A percentile compares a stretch with the other conserved stretches of the same genome.
Evolutionary conservation across 1,284 basidiomycete genomes (phyloP).

Genomic region (Leccinum fallax): DNA sequence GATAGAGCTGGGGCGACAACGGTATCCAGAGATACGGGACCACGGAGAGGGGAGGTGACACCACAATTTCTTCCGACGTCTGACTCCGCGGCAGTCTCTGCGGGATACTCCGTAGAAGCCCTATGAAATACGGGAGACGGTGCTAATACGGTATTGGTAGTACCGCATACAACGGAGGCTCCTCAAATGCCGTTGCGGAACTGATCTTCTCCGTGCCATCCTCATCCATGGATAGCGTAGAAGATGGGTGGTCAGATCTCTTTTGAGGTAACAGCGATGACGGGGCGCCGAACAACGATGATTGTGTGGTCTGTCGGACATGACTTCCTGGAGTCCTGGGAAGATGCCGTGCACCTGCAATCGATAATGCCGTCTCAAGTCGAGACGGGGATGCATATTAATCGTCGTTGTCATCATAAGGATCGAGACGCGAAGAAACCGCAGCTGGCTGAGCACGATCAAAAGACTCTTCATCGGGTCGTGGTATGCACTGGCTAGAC

Average conservation of each 20-base stretch:
- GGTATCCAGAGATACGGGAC: not conserved
- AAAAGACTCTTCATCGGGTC: not conserved
- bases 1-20: conserved; percentile 10
- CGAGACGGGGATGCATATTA: conserved; percentile 53
- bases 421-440: conserved; percentile 4
- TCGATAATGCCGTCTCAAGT: conserved; percentile 63
- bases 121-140: conserved; percentile 3
- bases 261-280: conserved; percentile 31
- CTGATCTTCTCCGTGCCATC: conserved; percentile 1
- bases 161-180: conserved; percentile 2
- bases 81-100: conserved; percentile 14
- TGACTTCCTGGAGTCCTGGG: conserved; percentile 28
- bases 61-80: conserved; percentile 30
- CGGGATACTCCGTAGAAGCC: not conserved
- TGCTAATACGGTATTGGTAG: not conserved
- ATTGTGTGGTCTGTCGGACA: conserved; percentile 9
- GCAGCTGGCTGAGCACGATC: conserved; percentile 8
- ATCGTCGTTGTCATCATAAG: conserved; percentile 34
- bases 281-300: conserved; percentile 41
- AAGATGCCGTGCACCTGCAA: conserved; percentile 55
- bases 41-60: conserved; percentile 3
- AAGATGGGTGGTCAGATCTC: conserved; percentile 1
- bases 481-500: not conserved
- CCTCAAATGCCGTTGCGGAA: conserved; percentile 2
- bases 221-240: not conserved